Conservation (phyloP, 2,329 filamentous ascomycete genomes). For the Bipolaris cookei region DNA sequence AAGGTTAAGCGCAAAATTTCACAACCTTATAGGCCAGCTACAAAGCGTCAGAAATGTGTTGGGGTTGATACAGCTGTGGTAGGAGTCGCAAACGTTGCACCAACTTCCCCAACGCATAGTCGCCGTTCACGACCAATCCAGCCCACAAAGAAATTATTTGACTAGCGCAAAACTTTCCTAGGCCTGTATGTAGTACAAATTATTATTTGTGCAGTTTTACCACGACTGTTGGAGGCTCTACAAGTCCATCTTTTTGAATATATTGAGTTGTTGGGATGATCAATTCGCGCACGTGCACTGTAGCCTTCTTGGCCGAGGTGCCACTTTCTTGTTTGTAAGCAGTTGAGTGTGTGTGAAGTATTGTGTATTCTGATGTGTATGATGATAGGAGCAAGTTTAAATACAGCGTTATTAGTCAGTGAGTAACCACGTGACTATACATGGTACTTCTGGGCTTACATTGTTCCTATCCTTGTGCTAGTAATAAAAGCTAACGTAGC, state of each 20-base stretch:
- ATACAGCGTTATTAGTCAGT: too few relatives aligned
- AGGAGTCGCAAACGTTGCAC: background rate
- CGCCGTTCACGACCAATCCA: background rate
- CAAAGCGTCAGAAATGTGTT: conserved; percentile 6
- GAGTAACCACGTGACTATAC: too few relatives aligned
- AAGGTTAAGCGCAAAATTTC: conserved; percentile 1
- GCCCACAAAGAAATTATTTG: background rate
- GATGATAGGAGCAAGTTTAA: too few relatives aligned
- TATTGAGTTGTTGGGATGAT: background rate
- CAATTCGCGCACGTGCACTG: too few relatives aligned
- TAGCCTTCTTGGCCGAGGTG: too few relatives aligned
- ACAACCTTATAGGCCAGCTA: background rate
- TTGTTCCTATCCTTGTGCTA: too few relatives aligned
- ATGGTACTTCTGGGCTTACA: too few relatives aligned
- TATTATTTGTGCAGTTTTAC: background rate
- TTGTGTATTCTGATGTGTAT: too few relatives aligned
- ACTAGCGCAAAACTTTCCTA: too few relatives aligned
- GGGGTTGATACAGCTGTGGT: background rate
- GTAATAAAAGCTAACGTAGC: too few relatives aligned
- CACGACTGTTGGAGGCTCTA: background rate
- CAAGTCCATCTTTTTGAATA: background rate
- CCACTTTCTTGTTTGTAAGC: too few relatives aligned
- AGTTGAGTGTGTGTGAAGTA: too few relatives aligned
- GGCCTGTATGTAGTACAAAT: background rate
- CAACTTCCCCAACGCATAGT: background rate